Evolutionary conservation across 2,329 filamentous ascomycete species (phyloP).

Genomic region (Paraphaeosphaeria minitans): DNA sequence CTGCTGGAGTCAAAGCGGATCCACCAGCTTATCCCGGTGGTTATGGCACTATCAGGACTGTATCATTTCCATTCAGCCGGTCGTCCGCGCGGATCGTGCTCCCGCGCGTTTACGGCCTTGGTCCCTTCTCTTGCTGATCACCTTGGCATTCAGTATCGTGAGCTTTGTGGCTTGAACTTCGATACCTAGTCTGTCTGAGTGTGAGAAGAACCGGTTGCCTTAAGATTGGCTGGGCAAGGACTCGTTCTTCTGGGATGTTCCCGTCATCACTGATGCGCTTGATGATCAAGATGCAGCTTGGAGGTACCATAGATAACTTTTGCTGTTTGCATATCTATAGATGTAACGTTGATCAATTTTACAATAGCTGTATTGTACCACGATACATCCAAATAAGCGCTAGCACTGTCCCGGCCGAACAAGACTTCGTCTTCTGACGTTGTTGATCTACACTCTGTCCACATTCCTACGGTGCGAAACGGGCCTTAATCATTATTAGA

Average conservation of each 20-base stretch:
- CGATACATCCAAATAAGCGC: too few relatives aligned
- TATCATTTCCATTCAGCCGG: constrained; percentile 25
- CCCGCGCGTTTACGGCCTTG: constrained; percentile 19
- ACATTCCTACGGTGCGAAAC: too few relatives aligned
- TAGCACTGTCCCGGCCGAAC: too few relatives aligned
- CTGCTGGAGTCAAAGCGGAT: constrained; percentile 18
- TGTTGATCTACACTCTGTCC: too few relatives aligned
- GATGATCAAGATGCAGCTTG: not conserved
- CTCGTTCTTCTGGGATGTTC: not conserved
- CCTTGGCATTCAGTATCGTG: constrained; percentile 21
- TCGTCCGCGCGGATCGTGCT: constrained; percentile 17
- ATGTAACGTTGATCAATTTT: too few relatives aligned
- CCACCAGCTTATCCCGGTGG: constrained; percentile 29
- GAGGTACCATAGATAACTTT: not conserved
- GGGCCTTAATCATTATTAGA: too few relatives aligned
- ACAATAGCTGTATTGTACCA: too few relatives aligned
- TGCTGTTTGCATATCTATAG: not conserved
- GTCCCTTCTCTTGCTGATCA: constrained; percentile 21
- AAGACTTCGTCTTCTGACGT: too few relatives aligned
- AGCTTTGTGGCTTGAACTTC: constrained; percentile 30
- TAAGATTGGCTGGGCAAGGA: constrained; percentile 31
- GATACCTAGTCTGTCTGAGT: constrained; percentile 31
- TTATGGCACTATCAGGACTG: constrained; percentile 20
- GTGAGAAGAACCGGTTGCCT: constrained; percentile 29
- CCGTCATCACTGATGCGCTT: not conserved